phyloP scores from a whole-genome alignment of 768 basidiomycete species.

The Pleurotus tuber-regium region DNA sequence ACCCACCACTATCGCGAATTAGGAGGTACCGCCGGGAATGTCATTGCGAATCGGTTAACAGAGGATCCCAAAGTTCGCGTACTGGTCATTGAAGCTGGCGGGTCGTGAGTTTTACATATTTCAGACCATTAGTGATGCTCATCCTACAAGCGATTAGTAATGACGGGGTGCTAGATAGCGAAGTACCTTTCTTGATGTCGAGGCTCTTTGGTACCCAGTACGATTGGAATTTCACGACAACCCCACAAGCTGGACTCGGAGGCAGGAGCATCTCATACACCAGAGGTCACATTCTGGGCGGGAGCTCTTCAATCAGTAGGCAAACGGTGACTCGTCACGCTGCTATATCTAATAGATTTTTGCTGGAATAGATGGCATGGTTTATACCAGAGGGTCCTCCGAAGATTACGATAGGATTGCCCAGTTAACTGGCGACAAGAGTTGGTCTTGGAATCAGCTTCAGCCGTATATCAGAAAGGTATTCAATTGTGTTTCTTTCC shows the following conservation, averaged over 20 bases:
- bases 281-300: constrained; percentile 20
- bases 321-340: neutral
- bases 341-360: neutral
- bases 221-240: constrained; percentile 22
- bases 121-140: neutral
- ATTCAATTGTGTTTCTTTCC: neutral
- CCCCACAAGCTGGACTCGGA: constrained; percentile 17
- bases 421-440: constrained; percentile 20
- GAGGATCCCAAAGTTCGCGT: neutral
- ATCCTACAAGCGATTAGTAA: neutral
- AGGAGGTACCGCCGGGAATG: constrained; percentile 9
- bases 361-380: constrained; percentile 20
- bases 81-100: constrained; percentile 6
- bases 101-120: neutral
- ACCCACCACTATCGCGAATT: neutral
- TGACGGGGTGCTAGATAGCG: constrained; percentile 2
- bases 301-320: constrained; percentile 22
- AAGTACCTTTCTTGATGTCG: constrained; percentile 9
- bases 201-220: neutral
- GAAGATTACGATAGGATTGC: constrained; percentile 26
- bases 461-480: constrained; percentile 26
- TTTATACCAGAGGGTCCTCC: constrained; percentile 22
- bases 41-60: constrained; percentile 1
- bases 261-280: constrained; percentile 14
- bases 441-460: constrained; percentile 31